Conservation (phyloP, 2,329 filamentous ascomycete species). For the Claviceps sp. region DNA sequence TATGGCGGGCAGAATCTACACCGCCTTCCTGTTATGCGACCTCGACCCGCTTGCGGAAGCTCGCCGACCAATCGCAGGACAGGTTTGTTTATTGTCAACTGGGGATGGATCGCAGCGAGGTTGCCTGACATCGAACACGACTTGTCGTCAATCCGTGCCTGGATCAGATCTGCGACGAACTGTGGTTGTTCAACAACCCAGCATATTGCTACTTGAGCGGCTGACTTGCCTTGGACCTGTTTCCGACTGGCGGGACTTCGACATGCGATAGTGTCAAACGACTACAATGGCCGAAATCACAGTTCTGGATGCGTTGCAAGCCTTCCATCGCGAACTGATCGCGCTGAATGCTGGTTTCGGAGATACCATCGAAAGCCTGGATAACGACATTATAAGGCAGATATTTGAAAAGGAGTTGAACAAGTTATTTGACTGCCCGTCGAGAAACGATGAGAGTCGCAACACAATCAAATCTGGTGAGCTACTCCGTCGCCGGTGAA, state of each 20-base stretch:
- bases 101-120: constrained; percentile 16
- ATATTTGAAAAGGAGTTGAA: constrained; percentile 61
- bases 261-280: constrained; percentile 32
- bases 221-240: background rate
- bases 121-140: constrained; percentile 17
- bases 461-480: constrained; percentile 55
- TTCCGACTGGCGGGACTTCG: constrained; percentile 9
- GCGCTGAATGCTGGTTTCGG: constrained; percentile 57
- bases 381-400: constrained; percentile 55
- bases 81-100: constrained; percentile 8
- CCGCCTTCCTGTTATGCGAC: constrained; percentile 17
- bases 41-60: constrained; percentile 13
- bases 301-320: constrained; percentile 64
- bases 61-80: constrained; percentile 9
- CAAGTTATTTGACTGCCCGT: constrained; percentile 58
- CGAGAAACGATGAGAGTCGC: constrained; percentile 63
- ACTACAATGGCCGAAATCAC: constrained; percentile 58
- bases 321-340: constrained; percentile 73
- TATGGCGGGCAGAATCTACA: constrained; percentile 21
- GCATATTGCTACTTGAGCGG: background rate
- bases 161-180: constrained; percentile 9
- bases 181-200: background rate
- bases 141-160: constrained; percentile 1
- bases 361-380: constrained; percentile 49
- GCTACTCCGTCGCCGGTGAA: constrained; percentile 8